Percentiles rank a stretch among this genome's conserved stretches.
Evolutionary conservation across 371 early-diverging fungal genomes (phyloP).

Genomic region (Saksenaea vasiformis): DNA sequence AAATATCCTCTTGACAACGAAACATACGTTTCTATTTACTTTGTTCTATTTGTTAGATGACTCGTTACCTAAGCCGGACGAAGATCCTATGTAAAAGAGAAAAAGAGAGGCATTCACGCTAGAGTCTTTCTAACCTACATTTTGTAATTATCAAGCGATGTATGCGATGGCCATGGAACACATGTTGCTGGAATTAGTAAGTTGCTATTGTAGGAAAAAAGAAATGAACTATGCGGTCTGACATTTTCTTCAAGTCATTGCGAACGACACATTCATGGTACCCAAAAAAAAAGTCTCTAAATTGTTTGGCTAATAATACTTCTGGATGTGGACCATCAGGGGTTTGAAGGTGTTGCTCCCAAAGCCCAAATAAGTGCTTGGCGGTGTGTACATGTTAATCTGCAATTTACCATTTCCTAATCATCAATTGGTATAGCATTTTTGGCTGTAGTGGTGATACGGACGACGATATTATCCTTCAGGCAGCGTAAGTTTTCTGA

Average conservation of each 20-base stretch:
- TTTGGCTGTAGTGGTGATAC: slow-evolving; percentile 15
- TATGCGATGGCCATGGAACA: slow-evolving; percentile 51
- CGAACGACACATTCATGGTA: slow-evolving; percentile 32
- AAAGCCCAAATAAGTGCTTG: slow-evolving; percentile 15
- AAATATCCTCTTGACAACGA: not conserved
- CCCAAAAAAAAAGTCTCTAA: not conserved
- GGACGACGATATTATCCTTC: slow-evolving; percentile 16
- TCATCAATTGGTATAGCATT: not conserved
- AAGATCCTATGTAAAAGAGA: slow-evolving; percentile 17
- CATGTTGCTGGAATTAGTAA: slow-evolving; percentile 55
- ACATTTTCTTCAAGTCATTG: slow-evolving; percentile 30
- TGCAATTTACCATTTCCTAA: not conserved
- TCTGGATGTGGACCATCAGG: not conserved
- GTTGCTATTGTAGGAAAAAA: not conserved
- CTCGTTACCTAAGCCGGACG: slow-evolving; percentile 6
- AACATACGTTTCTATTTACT: not conserved
- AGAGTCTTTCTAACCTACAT: not conserved
- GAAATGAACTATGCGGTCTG: not conserved
- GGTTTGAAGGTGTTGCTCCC: slow-evolving; percentile 19
- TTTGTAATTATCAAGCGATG: slow-evolving; percentile 9
- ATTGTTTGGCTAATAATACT: not conserved
- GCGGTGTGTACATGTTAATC: slow-evolving; percentile 6
- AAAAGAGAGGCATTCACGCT: not conserved
- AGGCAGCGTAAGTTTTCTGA: slow-evolving; percentile 10
- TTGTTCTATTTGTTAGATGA: not conserved